A percentile compares a stretch with the other conserved stretches of the same genome.
Conservation (phyloP, 1,139 yeast species). For the Pneumocystis canis region DNA sequence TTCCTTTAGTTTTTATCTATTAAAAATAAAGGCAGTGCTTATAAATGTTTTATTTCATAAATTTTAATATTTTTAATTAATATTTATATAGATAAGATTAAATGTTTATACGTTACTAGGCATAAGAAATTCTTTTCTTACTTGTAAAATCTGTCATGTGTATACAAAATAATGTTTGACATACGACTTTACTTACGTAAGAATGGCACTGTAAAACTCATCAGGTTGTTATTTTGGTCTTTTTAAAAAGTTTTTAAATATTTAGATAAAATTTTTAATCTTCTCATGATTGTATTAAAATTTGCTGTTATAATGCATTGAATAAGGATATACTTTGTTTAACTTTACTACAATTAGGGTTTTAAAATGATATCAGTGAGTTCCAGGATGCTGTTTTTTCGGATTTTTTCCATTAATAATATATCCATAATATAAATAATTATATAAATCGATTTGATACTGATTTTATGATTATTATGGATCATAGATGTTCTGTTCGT, state of each 20-base stretch:
- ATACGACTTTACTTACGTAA: too few species aligned
- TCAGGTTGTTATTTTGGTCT: not conserved
- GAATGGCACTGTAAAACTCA: too few species aligned
- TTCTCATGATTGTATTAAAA: not conserved
- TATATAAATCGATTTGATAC: not conserved
- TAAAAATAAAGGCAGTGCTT: not conserved
- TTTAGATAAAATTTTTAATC: not conserved
- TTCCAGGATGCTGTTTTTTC: not conserved
- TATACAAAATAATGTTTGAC: not conserved
- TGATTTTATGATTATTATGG: not conserved
- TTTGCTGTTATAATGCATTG: not conserved
- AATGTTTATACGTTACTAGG: not conserved
- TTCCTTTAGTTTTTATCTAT: not conserved
- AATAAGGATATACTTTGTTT: not conserved
- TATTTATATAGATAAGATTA: not conserved
- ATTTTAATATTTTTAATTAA: not conserved
- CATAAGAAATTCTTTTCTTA: not conserved
- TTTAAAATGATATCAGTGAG: not conserved
- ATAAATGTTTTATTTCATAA: not conserved
- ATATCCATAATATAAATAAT: not conserved
- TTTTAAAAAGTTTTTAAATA: not conserved
- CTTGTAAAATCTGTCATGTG: not conserved
- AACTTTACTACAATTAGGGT: not conserved
- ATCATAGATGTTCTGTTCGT: not conserved
- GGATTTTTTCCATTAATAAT: not conserved